Percentiles rank a stretch among this genome's conserved stretches.
Conservation (phyloP, 1,284 basidiomycete genomes). For the Malassezia sympodialis region DNA sequence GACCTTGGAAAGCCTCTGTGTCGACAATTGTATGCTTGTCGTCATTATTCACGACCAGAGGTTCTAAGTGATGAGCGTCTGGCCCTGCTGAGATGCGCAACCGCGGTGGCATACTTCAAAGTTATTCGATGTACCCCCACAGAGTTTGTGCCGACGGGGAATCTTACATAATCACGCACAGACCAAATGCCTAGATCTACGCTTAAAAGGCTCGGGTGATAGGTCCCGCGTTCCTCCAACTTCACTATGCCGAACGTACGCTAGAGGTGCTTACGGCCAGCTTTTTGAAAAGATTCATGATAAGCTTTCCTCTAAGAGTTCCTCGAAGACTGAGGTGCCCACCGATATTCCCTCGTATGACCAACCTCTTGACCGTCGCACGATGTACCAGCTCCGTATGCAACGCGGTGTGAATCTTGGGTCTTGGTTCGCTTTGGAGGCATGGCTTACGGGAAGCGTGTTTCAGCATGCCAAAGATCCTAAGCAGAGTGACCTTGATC, state of each 20-base stretch:
- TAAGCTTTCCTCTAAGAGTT: neutral
- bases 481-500: constrained; percentile 53
- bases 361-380: neutral
- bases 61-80: constrained; percentile 21
- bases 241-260: constrained; percentile 13
- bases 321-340: neutral
- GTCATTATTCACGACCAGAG: constrained; percentile 37
- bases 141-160: neutral
- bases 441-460: constrained; percentile 46
- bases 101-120: constrained; percentile 32
- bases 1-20: constrained; percentile 29
- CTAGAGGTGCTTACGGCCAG: neutral
- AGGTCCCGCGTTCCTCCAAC: neutral
- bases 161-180: neutral
- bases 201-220: neutral
- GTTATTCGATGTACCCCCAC: neutral
- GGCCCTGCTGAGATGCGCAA: constrained; percentile 39
- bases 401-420: constrained; percentile 76
- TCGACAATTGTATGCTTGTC: constrained; percentile 18
- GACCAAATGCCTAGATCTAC: neutral
- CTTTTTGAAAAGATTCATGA: constrained; percentile 3
- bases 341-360: neutral
- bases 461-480: constrained; percentile 30
- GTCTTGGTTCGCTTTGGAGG: constrained; percentile 48
- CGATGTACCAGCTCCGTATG: constrained; percentile 59